Base-by-base conservation (phyloP, 306 rosid genomes). In the Quercus rubra region DNA sequence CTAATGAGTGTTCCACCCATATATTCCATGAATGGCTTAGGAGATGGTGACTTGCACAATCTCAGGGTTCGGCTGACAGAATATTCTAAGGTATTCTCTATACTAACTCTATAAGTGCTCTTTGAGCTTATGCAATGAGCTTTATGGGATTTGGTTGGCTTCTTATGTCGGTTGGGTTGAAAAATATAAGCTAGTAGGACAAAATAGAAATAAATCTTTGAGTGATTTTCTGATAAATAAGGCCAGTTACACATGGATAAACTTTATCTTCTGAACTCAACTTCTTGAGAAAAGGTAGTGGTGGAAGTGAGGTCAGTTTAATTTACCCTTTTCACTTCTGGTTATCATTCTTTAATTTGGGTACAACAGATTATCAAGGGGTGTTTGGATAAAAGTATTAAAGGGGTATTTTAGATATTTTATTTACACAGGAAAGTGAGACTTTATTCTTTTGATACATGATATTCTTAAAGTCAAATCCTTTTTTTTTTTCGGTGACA, bases 41-140 rank as follows among this genome's bases (percentile, higher is more conserved):
- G 71, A 57, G 81, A 83, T 77, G 71, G 78, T 57, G 88, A 87
- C 74, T 80, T 87, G 77, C 79, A 74, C 59, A 82, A 83, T 85
- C 83, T 87, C 81, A 83, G 90, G 84, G 87, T 93, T 87, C 90
- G 97, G 64, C 74, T 93, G 86, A 89, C 94, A 56, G 84, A 89
- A 73, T 86, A 81, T 86, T 89, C 94, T 5, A 70, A 87, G 98
- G 98, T 93, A 83, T 61, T 67, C 63, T 69, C 67, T 63, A 5
- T 15, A 41, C 74, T 74, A 35, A 8, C 70, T 23, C 72, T 20
- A 25, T 10, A 79, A 55, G 51, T 55, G 21, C 59, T 66, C 55
- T 67, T 70, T 70, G 67, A 73, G 58, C 71, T 71, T n/a, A 25
- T 87, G 51, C 25, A 69, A 59, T 76, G 70, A 59, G 77, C 75